Conservation (phyloP, 1,284 basidiomycete species). For the Marasmius sp. region DNA sequence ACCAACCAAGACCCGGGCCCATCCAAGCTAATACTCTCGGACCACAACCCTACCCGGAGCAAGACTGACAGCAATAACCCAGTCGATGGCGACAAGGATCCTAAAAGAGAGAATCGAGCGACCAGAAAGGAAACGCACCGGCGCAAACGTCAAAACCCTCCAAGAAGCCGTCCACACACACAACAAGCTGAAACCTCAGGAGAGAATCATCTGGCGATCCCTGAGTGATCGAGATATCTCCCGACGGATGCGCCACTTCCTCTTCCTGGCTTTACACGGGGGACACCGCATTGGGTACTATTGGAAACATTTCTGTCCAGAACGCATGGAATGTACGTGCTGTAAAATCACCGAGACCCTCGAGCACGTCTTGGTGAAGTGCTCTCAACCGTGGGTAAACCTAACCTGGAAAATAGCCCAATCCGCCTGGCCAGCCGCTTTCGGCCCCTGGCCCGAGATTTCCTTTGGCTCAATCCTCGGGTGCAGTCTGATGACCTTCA, state of each 20-base stretch:
- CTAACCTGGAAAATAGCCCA: slow-evolving; percentile 1
- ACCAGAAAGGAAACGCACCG: neutral
- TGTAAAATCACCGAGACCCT: neutral
- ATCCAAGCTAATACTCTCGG: neutral
- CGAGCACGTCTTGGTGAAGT: slow-evolving; percentile 1
- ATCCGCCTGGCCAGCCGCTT: neutral
- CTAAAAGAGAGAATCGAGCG: neutral
- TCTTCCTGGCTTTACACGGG: slow-evolving; percentile 1
- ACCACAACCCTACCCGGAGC: neutral
- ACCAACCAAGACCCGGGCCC: neutral
- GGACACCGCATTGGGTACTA: neutral
- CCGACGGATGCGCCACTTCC: neutral
- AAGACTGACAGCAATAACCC: slow-evolving; percentile 3
- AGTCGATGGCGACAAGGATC: neutral
- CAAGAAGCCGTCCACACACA: neutral
- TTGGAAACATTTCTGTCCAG: neutral
- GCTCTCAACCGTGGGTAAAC: neutral
- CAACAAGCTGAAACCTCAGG: neutral
- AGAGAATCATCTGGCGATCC: neutral
- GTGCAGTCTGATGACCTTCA: neutral
- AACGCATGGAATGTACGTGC: no score
- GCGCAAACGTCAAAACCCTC: neutral
- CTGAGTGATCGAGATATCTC: neutral
- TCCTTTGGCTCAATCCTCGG: neutral
- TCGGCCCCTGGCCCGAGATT: neutral